Percentiles rank a stretch among this genome's conserved stretches.
Evolutionary conservation across 2,329 filamentous ascomycete species (phyloP).

Genomic region (Periglandula ipomoeae): DNA sequence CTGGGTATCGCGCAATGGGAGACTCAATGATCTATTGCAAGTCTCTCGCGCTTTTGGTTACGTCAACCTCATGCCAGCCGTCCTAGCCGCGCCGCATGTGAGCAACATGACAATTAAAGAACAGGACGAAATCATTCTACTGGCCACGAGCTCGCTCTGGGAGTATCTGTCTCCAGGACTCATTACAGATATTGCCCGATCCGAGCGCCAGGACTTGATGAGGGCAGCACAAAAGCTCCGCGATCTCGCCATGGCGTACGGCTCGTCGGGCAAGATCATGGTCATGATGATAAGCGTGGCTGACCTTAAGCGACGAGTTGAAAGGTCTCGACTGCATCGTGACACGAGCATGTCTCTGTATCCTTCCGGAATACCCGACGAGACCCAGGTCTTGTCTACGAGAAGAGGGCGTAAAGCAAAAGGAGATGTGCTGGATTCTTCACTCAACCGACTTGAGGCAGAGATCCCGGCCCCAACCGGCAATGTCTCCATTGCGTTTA

Average conservation of each 20-base stretch:
- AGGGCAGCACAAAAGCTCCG: slow-evolving; percentile 87
- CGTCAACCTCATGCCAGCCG: slow-evolving; percentile 81
- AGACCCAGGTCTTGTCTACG: slow-evolving; percentile 53
- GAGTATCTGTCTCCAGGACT: slow-evolving; percentile 85
- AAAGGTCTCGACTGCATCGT: slow-evolving; percentile 62
- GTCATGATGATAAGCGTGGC: slow-evolving; percentile 96
- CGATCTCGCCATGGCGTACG: slow-evolving; percentile 92
- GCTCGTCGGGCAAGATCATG: slow-evolving; percentile 92
- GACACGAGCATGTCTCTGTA: slow-evolving; percentile 82
- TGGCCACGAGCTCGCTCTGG: slow-evolving; percentile 91
- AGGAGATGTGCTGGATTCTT: slow-evolving; percentile 68
- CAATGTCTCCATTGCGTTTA: slow-evolving; percentile 90
- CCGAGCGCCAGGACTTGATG: slow-evolving; percentile 86
- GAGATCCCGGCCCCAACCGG: slow-evolving; percentile 89
- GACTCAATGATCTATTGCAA: slow-evolving; percentile 81
- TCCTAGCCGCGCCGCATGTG: slow-evolving; percentile 84
- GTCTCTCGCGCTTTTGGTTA: slow-evolving; percentile 95
- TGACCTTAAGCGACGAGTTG: slow-evolving; percentile 74
- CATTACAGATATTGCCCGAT: slow-evolving; percentile 82
- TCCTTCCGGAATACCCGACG: slow-evolving; percentile 63
- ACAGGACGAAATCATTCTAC: slow-evolving; percentile 84
- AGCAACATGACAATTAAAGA: slow-evolving; percentile 70
- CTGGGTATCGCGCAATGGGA: slow-evolving; percentile 90
- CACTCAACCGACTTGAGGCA: slow-evolving; percentile 74
- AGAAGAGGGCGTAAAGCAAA: slow-evolving; percentile 57